Conservation (phyloP, 2,329 filamentous ascomycete species). For the Coniochaeta hoffmannii region DNA sequence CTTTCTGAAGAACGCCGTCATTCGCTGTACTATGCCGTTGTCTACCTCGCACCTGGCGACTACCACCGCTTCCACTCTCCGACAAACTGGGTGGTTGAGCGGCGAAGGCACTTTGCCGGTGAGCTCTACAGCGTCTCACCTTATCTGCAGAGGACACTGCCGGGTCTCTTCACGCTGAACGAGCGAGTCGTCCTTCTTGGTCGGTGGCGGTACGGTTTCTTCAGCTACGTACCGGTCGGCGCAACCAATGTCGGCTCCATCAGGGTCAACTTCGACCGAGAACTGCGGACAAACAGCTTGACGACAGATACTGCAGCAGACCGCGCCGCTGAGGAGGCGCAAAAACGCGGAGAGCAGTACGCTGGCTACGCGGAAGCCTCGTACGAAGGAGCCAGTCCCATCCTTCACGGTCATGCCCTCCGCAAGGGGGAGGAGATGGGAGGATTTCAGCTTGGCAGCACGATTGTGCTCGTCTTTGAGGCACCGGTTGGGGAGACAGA, state of each 20-base stretch:
- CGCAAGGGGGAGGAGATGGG: conserved; percentile 94
- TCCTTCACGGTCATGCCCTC: conserved; percentile 77
- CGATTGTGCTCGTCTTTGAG: conserved; percentile 93
- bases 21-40: conserved; percentile 83
- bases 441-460: conserved; percentile 91
- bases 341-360: conserved; percentile 69
- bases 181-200: conserved; percentile 91
- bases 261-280: conserved; percentile 91
- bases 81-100: conserved; percentile 89
- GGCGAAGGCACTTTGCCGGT: conserved; percentile 92
- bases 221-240: conserved; percentile 90
- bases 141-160: conserved; percentile 86
- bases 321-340: conserved; percentile 72
- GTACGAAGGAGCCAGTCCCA: conserved; percentile 68
- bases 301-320: conserved; percentile 90
- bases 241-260: conserved; percentile 97
- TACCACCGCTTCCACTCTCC: conserved; percentile 98
- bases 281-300: conserved; percentile 86
- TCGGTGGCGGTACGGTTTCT: conserved; percentile 95
- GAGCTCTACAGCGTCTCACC: conserved; percentile 94
- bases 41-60: conserved; percentile 94
- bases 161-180: conserved; percentile 92
- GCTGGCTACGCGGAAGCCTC: conserved; percentile 90
- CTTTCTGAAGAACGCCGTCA: conserved; percentile 55
- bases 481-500: conserved; percentile 64